Evolutionary conservation across 345 rosid species (phyloP), one percentile per base, ranked within the genome.

Genomic region (Citrus cavaleriei): DNA sequence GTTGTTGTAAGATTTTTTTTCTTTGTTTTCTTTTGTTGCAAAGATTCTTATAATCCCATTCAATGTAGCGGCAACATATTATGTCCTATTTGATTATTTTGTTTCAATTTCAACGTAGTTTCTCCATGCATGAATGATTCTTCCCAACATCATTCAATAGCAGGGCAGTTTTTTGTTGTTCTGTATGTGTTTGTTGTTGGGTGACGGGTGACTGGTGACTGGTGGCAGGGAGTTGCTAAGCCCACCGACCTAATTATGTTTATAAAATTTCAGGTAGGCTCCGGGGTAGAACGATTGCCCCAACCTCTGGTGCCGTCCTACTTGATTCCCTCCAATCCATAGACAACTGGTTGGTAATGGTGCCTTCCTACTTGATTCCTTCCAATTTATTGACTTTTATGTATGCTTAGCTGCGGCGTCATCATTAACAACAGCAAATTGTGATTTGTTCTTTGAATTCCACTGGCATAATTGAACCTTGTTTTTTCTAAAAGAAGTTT

Each of bases 1-100:
- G 28, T 65, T 57, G 81, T 83, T 74, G 79, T 76, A 62, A 59
- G 71, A 65, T 65, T 69, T 74, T 16, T 25, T 40, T 69, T 65
- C n/a, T n/a, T n/a, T n/a, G n/a, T 74, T 66, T 27, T 62, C 34
- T 0, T 42, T 35, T 35, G 37, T 14, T 22, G 72, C 22, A 64
- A 64, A 14, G n/a, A n/a, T 21, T 6, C 30, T n/a, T 13, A 22
- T 59, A 71, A 40, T 77, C 34, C 76, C 24, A 79, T 71, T 78
- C 54, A 3, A 68, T 71, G 77, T 69, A 22, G 51, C 4, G 67
- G 54, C 30, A 59, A 59, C 46, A 25, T 38, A 75, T 76, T 8
- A 63, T 37, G 16, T 46, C n/a, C 60, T 28, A 19, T 78, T 70
- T 78, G 69, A 69, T 73, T 55, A 40, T 38, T 68, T 38, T 38